These are phyloP conservation scores for Thalassiosira ordinaria DNA, from an alignment of 352 stramenopile species.

Conservation along the genomic window DNA sequence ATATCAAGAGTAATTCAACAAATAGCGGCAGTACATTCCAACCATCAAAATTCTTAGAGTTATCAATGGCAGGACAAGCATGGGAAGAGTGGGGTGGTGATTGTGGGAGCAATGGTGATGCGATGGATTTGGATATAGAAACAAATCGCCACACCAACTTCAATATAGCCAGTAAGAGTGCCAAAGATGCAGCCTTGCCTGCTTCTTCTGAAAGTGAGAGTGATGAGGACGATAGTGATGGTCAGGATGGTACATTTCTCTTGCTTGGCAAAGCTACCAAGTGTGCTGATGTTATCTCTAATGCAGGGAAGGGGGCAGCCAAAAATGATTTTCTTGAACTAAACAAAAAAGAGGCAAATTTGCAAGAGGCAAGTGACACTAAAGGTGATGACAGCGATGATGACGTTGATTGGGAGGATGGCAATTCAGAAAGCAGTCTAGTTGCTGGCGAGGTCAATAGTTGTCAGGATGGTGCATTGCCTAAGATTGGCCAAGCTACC, in stretches of 20 bases:
- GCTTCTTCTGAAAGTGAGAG: background rate
- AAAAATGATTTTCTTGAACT: no score
- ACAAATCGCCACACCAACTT: no score
- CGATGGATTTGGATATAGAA: background rate
- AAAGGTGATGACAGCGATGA: constrained; percentile 24
- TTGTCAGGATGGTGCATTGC: no score
- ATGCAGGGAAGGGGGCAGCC: no score
- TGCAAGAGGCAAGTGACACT: no score
- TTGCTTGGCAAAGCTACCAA: constrained; percentile 1
- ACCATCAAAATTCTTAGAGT: constrained; percentile 24
- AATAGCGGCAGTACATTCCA: constrained; percentile 6
- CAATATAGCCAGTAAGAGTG: no score
- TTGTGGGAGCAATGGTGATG: no score
- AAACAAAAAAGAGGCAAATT: no score
- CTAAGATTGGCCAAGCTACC: background rate
- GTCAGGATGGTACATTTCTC: constrained; percentile 14
- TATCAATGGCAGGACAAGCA: constrained; percentile 55
- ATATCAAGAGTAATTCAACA: no score
- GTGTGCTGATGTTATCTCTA: no score
- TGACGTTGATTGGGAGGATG: constrained; percentile 48
- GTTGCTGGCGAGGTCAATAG: no score
- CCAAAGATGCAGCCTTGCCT: constrained; percentile 55
- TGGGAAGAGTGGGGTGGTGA: constrained; percentile 78
- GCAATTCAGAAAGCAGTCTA: no score
- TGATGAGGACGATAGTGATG: constrained; percentile 34